phyloP scores from a whole-genome alignment of 176 grass and related monocot species.

The Tillandsia leiboldiana region DNA sequence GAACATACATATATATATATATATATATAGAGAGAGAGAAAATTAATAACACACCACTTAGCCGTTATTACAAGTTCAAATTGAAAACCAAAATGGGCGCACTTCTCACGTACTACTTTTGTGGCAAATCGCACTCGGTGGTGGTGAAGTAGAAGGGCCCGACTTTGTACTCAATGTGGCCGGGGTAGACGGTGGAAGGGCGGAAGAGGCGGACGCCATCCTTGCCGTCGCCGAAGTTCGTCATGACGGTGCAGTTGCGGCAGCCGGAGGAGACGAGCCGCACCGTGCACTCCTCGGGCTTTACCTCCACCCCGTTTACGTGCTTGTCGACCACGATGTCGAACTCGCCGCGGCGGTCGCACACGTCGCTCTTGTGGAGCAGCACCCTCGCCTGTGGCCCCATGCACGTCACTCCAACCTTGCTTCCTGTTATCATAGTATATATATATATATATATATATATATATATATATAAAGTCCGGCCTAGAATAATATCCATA shows the following conservation, averaged over 20 bases:
- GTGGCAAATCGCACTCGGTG: conserved; percentile 23
- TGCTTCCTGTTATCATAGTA: conserved; percentile 22
- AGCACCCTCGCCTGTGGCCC: conserved; percentile 29
- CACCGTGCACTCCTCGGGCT: conserved; percentile 27
- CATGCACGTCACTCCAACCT: conserved; percentile 53
- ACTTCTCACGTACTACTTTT: not conserved
- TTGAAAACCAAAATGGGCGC: too few relatives aligned
- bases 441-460: too few relatives aligned
- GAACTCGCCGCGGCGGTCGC: conserved; percentile 46
- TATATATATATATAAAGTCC: too few relatives aligned
- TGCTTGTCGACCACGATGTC: conserved; percentile 29
- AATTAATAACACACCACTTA: too few relatives aligned
- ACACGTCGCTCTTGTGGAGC: conserved; percentile 29
- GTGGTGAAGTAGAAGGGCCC: conserved; percentile 64
- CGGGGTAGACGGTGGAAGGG: conserved; percentile 18
- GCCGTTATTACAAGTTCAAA: too few relatives aligned
- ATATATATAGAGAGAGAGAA: too few relatives aligned
- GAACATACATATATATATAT: too few relatives aligned
- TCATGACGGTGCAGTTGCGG: conserved; percentile 37
- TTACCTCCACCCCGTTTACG: conserved; percentile 4
- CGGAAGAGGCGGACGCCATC: conserved; percentile 26
- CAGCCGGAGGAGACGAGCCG: conserved; percentile 44
- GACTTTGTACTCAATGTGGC: conserved; percentile 19
- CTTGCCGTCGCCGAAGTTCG: conserved; percentile 59
- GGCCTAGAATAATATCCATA: too few relatives aligned